Evolutionary conservation across 768 basidiomycete species (phyloP), one percentile per base, ranked within the genome.

Genomic region (Rhizopogon rudus): DNA sequence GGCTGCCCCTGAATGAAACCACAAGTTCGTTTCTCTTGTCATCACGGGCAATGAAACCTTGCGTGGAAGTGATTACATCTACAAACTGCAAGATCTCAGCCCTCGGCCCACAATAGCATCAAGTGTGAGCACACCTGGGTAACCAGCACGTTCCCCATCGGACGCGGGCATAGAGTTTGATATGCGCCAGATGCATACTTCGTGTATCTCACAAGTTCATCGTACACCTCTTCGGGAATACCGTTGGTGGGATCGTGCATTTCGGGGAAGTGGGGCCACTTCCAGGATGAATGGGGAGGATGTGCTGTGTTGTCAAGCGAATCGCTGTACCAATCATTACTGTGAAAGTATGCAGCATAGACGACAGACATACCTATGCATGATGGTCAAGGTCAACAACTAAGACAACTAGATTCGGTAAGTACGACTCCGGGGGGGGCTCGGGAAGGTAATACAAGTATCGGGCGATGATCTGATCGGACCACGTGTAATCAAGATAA

Each of bases 161-260:
- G 81, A 9, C 67, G 65, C 5, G 75, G 77, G 54, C 80, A 81
- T 6, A 78, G 37, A 25, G 66, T 51, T 51, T 77, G 78, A 57
- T 81, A 81, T 16, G 73, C 73, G 2, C 78, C 77, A 6, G 79
- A 81, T 6, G 81, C 74, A 59, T 80, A 82, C 60, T 77, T 79
- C 1, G 75, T 71, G 59, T 76, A 80, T 13, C 67, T 70, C 54
- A 73, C 74, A 35, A 81, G 70, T 45, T 79, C 65, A 43, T 73
- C 63, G 54, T 77, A 81, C 1, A 72, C 66, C 17, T 61, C 51
- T 28, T 71, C 66, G 44, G 71, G 64, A 41, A 79, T 69, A 3
- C 72, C 74, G 6, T 44, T 55, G 14, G 54, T 44, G 13, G 60
- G 56, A 33, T 71, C 67, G 31, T 57, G 51, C 28, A 57, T 51